A percentile compares a stretch with the other conserved stretches of the same genome.
These are phyloP conservation scores for Pugionium dolabratum DNA, from an alignment of 345 rosid genomes.

Conservation along the genomic window DNA sequence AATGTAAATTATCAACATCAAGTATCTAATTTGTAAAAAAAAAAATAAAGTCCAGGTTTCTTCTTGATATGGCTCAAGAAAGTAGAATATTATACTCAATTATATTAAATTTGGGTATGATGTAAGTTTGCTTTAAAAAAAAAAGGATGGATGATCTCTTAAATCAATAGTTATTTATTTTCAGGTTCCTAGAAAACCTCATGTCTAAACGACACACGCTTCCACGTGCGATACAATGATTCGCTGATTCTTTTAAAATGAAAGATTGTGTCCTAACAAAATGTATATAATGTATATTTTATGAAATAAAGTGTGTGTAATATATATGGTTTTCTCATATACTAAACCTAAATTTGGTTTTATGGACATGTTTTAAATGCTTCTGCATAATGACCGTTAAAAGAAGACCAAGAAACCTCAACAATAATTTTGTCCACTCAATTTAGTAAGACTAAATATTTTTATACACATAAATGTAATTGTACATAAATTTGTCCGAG, in stretches of 20 bases:
- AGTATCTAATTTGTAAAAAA: neutral
- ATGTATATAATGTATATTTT: no score
- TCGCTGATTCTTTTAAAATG: no score
- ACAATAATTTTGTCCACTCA: conserved; percentile 17
- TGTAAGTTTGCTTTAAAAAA: neutral
- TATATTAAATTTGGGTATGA: neutral
- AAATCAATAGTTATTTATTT: no score
- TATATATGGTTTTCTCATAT: no score
- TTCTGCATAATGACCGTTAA: neutral
- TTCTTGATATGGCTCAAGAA: neutral
- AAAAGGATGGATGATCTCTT: no score
- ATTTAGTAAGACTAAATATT: neutral
- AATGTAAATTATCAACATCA: conserved; percentile 1
- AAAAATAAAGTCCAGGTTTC: neutral
- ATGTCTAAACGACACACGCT: no score
- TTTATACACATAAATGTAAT: conserved; percentile 6
- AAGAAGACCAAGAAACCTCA: conserved; percentile 1
- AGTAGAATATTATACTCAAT: no score
- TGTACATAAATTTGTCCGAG: conserved; percentile 8
- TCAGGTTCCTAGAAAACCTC: no score
- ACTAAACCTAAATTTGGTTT: neutral
- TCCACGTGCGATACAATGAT: no score
- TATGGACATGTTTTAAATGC: conserved; percentile 19
- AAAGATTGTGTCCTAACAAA: no score
- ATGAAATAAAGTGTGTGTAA: no score